These are phyloP conservation scores for Quercus robur DNA, from an alignment of 306 rosid genomes.

Conservation along the genomic window DNA sequence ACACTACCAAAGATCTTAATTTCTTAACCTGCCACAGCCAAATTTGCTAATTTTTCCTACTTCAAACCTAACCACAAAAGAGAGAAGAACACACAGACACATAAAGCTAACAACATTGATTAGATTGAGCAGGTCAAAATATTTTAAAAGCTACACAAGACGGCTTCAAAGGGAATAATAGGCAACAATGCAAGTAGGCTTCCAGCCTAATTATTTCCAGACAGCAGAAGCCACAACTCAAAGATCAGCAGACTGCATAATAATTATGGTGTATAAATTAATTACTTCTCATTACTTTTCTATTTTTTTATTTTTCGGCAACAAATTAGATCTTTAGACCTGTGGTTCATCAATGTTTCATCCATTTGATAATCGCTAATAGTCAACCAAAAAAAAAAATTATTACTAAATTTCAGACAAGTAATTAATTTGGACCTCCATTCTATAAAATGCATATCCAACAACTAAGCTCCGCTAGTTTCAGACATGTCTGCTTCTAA, in stretches of 20 bases:
- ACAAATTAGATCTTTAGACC: neutral
- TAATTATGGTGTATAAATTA: neutral
- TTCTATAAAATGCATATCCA: neutral
- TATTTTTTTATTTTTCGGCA: neutral
- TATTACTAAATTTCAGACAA: neutral
- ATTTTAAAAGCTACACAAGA: neutral
- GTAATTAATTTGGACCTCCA: neutral
- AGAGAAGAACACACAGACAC: neutral
- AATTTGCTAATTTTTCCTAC: no score
- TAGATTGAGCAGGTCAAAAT: neutral
- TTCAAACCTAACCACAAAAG: neutral
- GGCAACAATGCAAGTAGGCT: neutral
- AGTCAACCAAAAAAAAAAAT: neutral
- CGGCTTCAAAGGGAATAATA: neutral
- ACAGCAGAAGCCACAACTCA: neutral
- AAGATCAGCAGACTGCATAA: neutral
- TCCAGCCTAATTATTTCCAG: neutral
- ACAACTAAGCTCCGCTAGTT: neutral
- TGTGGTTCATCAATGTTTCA: neutral
- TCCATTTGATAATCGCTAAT: neutral
- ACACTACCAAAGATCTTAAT: no score
- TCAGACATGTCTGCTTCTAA: neutral
- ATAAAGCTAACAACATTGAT: neutral
- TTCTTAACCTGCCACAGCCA: no score
- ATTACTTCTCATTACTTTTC: neutral